Base-by-base conservation (phyloP, 2,329 filamentous ascomycete species). In the Westerdykella ornata region DNA sequence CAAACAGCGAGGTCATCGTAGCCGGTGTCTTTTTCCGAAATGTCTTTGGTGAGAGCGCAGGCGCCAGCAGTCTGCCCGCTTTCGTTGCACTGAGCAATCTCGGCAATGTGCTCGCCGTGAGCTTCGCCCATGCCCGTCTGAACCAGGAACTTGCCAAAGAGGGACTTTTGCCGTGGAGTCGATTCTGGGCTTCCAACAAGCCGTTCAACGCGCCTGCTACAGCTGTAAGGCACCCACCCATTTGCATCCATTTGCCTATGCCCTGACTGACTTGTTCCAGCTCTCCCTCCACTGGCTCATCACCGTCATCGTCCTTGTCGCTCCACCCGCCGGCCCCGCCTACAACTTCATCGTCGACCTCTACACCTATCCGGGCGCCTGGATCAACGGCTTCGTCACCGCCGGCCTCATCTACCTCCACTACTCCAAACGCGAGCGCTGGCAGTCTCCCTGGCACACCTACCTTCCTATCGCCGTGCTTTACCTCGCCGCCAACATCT, bases 111-210 rank as follows among this genome's bases (percentile, higher is more conserved):
- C 63, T 82, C 7, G 75, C 76, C 15, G 73, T 81, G 35, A 78
- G 72, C 43, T 82, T 81, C 49, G 72, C 76, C 0, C 76, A 81
- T 39, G 66, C 77, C 0, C 70, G 78, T 1, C 51, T 81, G 8
- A 81, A 78, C 49, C 78, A 81, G 48, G 82, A 85, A 59, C 68
- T 86, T 34, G 83, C 78, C 1, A 84, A 83, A 53, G 82, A 87
- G 53, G 81, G 81, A 0, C 67, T 86, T 4, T 55, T 86, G 12
- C 83, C 83, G 0, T 82, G 74, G 41, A 79, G 77, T 45, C 71
- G 72, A 2, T 76, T 86, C 57, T 85, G 79, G 78, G 82, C 82
- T 0, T 84, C 80, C 3, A 82, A 80, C 54, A 77, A 75, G 62
- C 83, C 82, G 0, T 82, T 80, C 46, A 78, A 81, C 42, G 74